Conservation (phyloP, 176 grass and related monocot genomes). For the Bothriochloa decipiens region DNA sequence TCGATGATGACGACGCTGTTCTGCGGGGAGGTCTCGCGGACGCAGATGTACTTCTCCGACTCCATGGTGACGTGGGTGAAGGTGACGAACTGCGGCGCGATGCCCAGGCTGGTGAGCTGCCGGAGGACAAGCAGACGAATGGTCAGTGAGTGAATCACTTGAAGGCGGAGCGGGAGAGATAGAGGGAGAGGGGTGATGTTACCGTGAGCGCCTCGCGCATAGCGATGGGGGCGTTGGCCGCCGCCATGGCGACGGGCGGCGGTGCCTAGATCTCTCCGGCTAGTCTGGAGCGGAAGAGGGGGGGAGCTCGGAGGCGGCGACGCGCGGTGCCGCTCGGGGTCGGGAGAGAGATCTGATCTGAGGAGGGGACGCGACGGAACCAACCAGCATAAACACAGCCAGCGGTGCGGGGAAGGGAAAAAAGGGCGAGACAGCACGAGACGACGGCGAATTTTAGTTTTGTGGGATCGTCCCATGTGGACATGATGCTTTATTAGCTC, state of each 20-base stretch:
- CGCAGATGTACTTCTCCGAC: constrained; percentile 97
- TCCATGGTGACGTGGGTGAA: constrained; percentile 99
- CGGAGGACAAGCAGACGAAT: background rate
- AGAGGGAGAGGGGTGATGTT: background rate
- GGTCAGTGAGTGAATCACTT: background rate
- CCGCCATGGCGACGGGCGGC: constrained; percentile 72
- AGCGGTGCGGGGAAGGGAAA: background rate
- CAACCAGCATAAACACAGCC: background rate
- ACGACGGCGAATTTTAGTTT: background rate
- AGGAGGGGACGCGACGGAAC: background rate
- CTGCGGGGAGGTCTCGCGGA: constrained; percentile 95
- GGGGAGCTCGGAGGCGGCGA: background rate
- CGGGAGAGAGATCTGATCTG: constrained; percentile 43
- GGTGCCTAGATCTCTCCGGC: constrained; percentile 30
- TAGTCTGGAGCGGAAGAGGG: background rate
- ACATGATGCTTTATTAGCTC: background rate
- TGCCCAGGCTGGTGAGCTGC: constrained; percentile 92
- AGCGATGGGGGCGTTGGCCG: constrained; percentile 92
- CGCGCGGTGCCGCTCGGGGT: background rate
- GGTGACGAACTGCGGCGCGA: constrained; percentile 95
- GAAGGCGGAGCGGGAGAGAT: background rate
- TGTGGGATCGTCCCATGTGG: background rate
- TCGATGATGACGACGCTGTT: constrained; percentile 98
- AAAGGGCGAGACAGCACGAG: background rate
- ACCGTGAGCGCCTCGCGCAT: constrained; percentile 97